phyloP scores from a whole-genome alignment of 176 grass and related monocot species.

The Triticum urartu region DNA sequence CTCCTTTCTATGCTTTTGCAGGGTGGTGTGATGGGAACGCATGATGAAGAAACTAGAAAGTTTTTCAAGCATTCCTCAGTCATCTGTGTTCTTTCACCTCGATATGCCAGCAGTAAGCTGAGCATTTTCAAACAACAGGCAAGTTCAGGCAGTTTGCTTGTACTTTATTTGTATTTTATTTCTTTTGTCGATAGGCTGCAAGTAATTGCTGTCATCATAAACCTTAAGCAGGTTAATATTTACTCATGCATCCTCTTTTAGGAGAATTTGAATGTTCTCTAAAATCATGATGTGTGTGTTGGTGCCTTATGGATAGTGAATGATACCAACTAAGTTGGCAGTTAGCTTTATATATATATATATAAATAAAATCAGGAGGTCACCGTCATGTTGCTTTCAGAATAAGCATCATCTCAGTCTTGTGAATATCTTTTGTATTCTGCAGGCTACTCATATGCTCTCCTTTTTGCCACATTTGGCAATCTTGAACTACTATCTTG shows the following conservation, averaged over 20 bases:
- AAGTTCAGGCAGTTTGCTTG: slow-evolving; percentile 31
- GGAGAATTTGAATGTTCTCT: not conserved
- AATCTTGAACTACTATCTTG: slow-evolving; percentile 34
- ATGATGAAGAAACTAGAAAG: slow-evolving; percentile 93
- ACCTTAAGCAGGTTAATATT: not conserved
- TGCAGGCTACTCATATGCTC: not conserved
- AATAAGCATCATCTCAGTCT: slow-evolving; percentile 18
- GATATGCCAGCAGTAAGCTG: slow-evolving; percentile 93
- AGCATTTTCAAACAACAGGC: slow-evolving; percentile 98
- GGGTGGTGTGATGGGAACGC: slow-evolving; percentile 94
- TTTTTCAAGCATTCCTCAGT: slow-evolving; percentile 99
- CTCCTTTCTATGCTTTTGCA: slow-evolving; percentile 41
- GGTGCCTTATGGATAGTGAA: not conserved
- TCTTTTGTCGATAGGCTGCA: not conserved
- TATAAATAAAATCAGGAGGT: not conserved
- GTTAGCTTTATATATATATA: not conserved
- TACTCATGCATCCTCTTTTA: not conserved
- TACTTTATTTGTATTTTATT: not conserved
- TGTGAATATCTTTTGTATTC: slow-evolving; percentile 8
- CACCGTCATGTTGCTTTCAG: not conserved
- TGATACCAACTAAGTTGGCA: not conserved
- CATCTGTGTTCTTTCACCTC: slow-evolving; percentile 87
- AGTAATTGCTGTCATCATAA: not conserved
- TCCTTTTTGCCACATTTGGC: not conserved
- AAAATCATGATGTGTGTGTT: not conserved